A percentile compares a stretch with the other conserved stretches of the same genome.
Conservation (phyloP, 2,329 filamentous ascomycete species). For the Paecilomyces sp. region DNA sequence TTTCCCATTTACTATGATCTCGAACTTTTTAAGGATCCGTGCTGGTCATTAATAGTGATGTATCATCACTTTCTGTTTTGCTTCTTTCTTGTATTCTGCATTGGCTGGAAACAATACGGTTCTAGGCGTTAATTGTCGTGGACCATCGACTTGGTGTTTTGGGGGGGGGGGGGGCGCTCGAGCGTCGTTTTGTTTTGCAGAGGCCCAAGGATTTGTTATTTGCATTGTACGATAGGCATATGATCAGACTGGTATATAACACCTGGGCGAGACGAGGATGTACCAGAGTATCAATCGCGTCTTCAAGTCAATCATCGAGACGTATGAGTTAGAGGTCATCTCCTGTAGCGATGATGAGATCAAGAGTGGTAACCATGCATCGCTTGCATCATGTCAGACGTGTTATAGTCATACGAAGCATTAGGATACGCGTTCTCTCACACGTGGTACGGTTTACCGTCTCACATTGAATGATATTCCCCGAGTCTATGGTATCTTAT, state of each 20-base stretch:
- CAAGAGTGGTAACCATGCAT: not conserved
- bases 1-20: not conserved
- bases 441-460: too few relatives aligned
- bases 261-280: not conserved
- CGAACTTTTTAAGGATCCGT: not conserved
- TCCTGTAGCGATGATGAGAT: not conserved
- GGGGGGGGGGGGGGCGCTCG: not conserved
- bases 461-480: not conserved
- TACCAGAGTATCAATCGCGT: not conserved
- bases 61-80: not conserved
- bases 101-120: not conserved
- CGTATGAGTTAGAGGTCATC: not conserved
- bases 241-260: not conserved
- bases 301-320: not conserved
- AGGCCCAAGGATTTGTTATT: not conserved
- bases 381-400: not conserved
- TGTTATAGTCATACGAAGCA: not conserved
- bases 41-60: not conserved
- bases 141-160: not conserved
- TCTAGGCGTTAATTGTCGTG: not conserved
- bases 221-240: not conserved
- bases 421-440: not conserved
- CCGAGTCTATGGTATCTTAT: not conserved
- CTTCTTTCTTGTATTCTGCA: not conserved
- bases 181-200: not conserved